Percentiles rank a stretch among this genome's conserved stretches.
These are phyloP conservation scores for Flaveria ramosissima DNA, from an alignment of 129 eudicot species.

Conservation along the genomic window DNA sequence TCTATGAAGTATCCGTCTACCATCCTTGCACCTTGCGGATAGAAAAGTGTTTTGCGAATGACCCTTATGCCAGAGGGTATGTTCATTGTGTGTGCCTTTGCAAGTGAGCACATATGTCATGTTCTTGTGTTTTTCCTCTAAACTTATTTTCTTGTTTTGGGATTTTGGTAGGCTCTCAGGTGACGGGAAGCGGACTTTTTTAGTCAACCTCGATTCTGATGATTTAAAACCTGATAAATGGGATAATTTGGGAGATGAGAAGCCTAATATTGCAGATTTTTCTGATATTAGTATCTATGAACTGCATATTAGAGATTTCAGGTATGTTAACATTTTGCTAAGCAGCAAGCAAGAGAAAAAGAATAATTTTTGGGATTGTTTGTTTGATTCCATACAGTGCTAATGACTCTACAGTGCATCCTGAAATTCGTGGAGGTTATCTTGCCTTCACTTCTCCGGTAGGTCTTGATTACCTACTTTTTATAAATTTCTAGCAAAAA, in stretches of 20 bases:
- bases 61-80: slow-evolving; percentile 99
- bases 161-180: slow-evolving; percentile 68
- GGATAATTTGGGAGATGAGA: slow-evolving; percentile 71
- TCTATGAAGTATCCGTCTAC: slow-evolving; percentile 79
- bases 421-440: slow-evolving; percentile 79
- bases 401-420: slow-evolving; percentile 63
- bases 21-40: slow-evolving; percentile 76
- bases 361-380: background rate
- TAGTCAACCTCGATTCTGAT: slow-evolving; percentile 76
- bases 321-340: slow-evolving; percentile 44
- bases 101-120: background rate
- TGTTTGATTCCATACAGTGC: slow-evolving; percentile 47
- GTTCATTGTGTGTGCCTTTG: slow-evolving; percentile 20
- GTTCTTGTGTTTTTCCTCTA: slow-evolving; percentile 12
- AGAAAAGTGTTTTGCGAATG: slow-evolving; percentile 85
- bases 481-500: background rate
- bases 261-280: slow-evolving; percentile 61
- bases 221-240: slow-evolving; percentile 77
- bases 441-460: slow-evolving; percentile 91
- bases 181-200: slow-evolving; percentile 65
- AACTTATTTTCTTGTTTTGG: slow-evolving; percentile 17
- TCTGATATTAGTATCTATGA: slow-evolving; percentile 87
- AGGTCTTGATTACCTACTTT: slow-evolving; percentile 18
- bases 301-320: slow-evolving; percentile 93
- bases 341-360: background rate